Conservation (phyloP, 345 rosid genomes). For the Eucalyptus victrix region DNA sequence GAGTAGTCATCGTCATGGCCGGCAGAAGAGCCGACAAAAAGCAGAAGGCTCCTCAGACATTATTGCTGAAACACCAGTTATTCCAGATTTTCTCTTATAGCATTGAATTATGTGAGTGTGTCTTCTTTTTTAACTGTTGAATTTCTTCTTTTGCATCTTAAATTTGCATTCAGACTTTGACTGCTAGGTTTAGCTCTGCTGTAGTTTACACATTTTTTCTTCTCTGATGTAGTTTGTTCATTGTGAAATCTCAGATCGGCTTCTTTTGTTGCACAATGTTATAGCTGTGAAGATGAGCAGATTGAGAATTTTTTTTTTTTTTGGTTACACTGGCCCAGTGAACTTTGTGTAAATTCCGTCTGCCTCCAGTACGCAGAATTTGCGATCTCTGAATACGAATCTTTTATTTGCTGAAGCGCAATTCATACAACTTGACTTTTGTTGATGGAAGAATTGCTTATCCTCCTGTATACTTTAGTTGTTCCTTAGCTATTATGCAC, state of each 20-base stretch:
- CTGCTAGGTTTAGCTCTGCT: constrained; percentile 3
- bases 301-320: neutral
- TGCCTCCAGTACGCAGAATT: neutral
- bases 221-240: neutral
- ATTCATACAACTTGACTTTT: neutral
- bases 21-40: constrained; percentile 40
- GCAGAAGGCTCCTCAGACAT: constrained; percentile 17
- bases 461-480: neutral
- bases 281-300: neutral
- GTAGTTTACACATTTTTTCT: constrained; percentile 1
- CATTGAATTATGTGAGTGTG: neutral
- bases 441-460: neutral
- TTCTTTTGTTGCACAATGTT: neutral
- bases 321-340: neutral
- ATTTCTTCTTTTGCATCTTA: neutral
- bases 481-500: neutral
- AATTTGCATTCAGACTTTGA: neutral
- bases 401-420: neutral
- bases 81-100: constrained; percentile 82
- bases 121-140: neutral
- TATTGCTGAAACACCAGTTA: constrained; percentile 19
- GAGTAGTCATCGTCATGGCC: constrained; percentile 31
- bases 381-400: neutral
- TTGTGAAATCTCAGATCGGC: neutral
- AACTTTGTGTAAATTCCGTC: neutral